Percentiles rank a stretch among this genome's conserved stretches.
Conservation (phyloP, 2,329 filamentous ascomycete genomes). For the Domatiomyces globalis region DNA sequence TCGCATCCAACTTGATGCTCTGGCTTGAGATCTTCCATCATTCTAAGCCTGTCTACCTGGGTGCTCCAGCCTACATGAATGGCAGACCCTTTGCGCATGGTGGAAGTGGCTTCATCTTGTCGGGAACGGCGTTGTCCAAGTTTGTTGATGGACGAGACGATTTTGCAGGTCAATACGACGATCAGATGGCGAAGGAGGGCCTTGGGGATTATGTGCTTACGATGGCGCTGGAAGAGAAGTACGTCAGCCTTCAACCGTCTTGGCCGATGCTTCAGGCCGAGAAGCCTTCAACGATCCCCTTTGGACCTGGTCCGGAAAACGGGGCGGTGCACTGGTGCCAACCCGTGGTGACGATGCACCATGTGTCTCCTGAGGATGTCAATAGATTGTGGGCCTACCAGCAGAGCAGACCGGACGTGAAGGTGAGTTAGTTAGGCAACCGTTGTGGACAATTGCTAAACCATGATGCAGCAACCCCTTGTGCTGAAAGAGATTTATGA, state of each 20-base stretch:
- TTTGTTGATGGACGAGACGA: not conserved
- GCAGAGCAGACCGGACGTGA: not conserved
- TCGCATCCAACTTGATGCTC: conserved; percentile 38
- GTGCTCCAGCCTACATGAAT: conserved; percentile 34
- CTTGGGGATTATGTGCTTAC: conserved; percentile 42
- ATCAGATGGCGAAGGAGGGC: conserved; percentile 34
- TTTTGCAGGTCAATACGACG: not conserved
- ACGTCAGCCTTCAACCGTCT: conserved; percentile 27
- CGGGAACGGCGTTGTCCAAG: conserved; percentile 36
- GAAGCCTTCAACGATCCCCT: conserved; percentile 39
- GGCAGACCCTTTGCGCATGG: conserved; percentile 40
- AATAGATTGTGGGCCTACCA: conserved; percentile 13
- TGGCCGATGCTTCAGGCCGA: conserved; percentile 44
- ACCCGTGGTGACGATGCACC: conserved; percentile 44
- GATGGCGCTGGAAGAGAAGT: conserved; percentile 36
- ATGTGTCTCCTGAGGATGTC: conserved; percentile 40
- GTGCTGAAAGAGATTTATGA: conserved; percentile 8
- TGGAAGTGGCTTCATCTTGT: conserved; percentile 39
- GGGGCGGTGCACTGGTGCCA: conserved; percentile 39
- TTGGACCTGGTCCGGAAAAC: conserved; percentile 18
- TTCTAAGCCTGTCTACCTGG: conserved; percentile 35
- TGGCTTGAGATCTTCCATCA: conserved; percentile 36
- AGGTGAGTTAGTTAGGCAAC: not conserved
- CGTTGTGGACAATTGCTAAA: not conserved
- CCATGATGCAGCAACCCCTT: not conserved